Evolutionary conservation across 2,329 filamentous ascomycete species (phyloP), one percentile per base, ranked within the genome.

Genomic region (Trichoderma sp.): DNA sequence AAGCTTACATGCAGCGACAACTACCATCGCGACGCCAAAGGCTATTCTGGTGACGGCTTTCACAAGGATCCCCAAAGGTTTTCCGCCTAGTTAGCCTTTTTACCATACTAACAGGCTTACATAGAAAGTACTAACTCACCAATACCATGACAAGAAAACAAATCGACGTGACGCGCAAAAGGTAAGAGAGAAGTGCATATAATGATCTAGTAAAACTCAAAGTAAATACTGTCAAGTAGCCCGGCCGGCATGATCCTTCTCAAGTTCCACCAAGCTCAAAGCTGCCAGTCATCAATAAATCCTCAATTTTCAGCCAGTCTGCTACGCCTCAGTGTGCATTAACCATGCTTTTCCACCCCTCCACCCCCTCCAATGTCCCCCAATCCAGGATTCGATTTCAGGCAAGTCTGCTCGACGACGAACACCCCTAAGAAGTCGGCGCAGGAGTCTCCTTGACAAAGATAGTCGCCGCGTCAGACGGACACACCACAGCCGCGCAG

Each of bases 401-500:
- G 12, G 22, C 9, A 25, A n/a, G 57, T 22, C 35, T 9, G 25
- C 27, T 45, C 25, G 8, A 15, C 8, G 35, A 19, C 53, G 29
- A 29, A 22, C 8, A 32, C 58, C 17, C 34, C 10, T 25, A 48
- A 37, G 45, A 17, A 5, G 22, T 25, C 8, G 45, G 4, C 15
- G 35, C 27, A 7, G 57, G 17, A 29, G 32, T 42, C 5, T 48
- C 29, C 19, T 22, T 48, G 19, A 37, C 25, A 69, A 50, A 37
- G 15, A 61, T 74, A 5, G 69, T 63, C 45, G 37, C 68, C 5
- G 74, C 73, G 39, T 56, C 61, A 15, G 50, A 29, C n/a, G 75
- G 74, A 56, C 74, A 76, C 37, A 64, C 25, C 13, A 73, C 71
- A 9, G 69, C 70, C 3, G 64, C 59, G 58, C 74, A 72, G 58